Conservation (phyloP, 768 basidiomycete genomes). For the Termitomyces sp. region DNA sequence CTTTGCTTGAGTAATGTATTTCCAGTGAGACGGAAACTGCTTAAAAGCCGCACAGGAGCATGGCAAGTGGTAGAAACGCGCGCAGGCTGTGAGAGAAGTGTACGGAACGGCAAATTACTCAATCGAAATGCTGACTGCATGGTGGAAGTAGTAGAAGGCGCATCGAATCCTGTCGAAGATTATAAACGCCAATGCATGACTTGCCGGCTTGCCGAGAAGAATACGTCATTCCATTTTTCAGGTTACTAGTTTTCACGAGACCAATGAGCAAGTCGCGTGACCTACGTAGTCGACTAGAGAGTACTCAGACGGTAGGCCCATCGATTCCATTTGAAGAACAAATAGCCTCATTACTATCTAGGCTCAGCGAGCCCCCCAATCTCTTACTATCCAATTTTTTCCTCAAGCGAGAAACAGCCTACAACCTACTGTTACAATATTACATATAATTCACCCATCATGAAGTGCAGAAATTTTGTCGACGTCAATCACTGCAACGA, state of each 20-base stretch:
- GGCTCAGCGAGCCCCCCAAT: too few relatives aligned
- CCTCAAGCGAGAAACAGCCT: too few relatives aligned
- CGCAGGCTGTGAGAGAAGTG: slow-evolving; percentile 6
- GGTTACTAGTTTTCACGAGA: too few relatives aligned
- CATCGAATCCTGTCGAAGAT: neutral
- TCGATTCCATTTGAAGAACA: too few relatives aligned
- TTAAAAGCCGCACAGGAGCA: slow-evolving; percentile 14
- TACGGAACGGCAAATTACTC: slow-evolving; percentile 5
- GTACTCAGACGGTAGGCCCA: too few relatives aligned
- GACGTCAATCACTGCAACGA: slow-evolving; percentile 65
- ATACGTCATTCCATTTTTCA: neutral
- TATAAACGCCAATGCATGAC: neutral
- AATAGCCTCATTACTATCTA: too few relatives aligned
- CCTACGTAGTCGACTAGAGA: too few relatives aligned
- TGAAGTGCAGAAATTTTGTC: slow-evolving; percentile 35
- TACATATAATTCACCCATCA: neutral
- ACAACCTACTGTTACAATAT: neutral
- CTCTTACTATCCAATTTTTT: too few relatives aligned
- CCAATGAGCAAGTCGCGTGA: too few relatives aligned
- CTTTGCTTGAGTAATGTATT: slow-evolving; percentile 22
- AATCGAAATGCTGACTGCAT: slow-evolving; percentile 9
- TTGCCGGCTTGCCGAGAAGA: slow-evolving; percentile 1
- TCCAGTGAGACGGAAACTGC: slow-evolving; percentile 23
- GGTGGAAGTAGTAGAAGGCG: neutral
- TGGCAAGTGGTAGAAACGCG: neutral